Conservation (phyloP, 345 rosid species). For the Populus alba region DNA sequence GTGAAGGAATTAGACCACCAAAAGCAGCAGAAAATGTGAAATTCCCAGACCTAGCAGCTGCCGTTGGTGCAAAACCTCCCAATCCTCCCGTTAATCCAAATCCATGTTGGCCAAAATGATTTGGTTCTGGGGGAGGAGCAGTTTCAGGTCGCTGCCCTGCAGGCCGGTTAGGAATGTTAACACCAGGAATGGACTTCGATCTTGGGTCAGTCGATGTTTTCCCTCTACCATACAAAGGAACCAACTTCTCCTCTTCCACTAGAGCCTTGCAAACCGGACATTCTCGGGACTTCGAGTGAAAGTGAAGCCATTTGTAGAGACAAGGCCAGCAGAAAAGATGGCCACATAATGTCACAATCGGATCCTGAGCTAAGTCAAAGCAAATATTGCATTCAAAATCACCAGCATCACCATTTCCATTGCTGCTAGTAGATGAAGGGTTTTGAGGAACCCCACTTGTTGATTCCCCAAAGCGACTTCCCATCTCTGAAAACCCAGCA, state of each 20-base stretch:
- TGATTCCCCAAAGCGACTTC: constrained; percentile 63
- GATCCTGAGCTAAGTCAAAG: constrained; percentile 97
- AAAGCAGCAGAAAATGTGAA: constrained; percentile 77
- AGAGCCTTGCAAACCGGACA: constrained; percentile 96
- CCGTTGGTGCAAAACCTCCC: constrained; percentile 84
- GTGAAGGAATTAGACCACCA: constrained; percentile 83
- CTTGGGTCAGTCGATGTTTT: constrained; percentile 81
- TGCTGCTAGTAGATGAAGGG: constrained; percentile 58
- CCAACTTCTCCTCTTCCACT: constrained; percentile 80
- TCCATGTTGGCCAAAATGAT: constrained; percentile 66
- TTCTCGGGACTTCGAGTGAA: constrained; percentile 69
- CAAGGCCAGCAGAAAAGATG: constrained; percentile 99
- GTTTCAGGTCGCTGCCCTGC: constrained; percentile 98
- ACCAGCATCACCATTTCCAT: constrained; percentile 61
- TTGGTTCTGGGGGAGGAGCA: constrained; percentile 79
- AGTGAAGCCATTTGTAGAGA: constrained; percentile 93
- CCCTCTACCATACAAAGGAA: constrained; percentile 95
- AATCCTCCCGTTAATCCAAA: constrained; percentile 75
- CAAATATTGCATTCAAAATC: constrained; percentile 96
- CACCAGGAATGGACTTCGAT: constrained; percentile 75
- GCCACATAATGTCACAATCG: constrained; percentile 94
- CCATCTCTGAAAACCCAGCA: constrained; percentile 41
- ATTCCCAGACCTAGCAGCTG: constrained; percentile 71
- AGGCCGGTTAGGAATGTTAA: constrained; percentile 85
- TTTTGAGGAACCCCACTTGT: constrained; percentile 55